phyloP scores from a whole-genome alignment of 2,329 filamentous ascomycete species.

The Cordyceps cicadae region DNA sequence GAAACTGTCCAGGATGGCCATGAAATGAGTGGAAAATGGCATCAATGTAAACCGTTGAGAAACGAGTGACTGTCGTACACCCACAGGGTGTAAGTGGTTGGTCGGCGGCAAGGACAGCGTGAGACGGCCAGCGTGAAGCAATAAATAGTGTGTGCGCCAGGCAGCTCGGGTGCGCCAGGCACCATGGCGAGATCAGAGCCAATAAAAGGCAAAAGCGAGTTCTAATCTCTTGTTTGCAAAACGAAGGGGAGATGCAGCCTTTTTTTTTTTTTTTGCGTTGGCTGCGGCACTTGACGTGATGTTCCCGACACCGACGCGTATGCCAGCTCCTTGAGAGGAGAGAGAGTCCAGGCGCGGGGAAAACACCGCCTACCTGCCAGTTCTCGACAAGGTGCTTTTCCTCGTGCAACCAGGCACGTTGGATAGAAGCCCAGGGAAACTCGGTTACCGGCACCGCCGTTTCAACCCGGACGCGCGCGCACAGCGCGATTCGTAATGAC shows the following conservation, averaged over 20 bases:
- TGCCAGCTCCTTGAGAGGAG: neutral
- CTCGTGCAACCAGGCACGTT: neutral
- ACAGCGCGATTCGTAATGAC: neutral
- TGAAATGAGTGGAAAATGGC: neutral
- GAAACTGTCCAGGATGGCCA: neutral
- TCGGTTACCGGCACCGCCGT: neutral
- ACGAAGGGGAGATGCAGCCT: neutral
- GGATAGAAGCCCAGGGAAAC: neutral
- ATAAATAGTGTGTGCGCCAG: neutral
- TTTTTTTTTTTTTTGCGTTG: neutral
- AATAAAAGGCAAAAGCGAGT: neutral
- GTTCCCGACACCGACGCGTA: neutral
- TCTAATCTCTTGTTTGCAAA: neutral
- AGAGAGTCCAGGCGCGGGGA: neutral
- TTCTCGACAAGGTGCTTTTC: too few species aligned
- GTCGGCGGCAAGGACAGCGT: neutral
- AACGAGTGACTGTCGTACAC: too few species aligned
- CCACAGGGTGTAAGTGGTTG: neutral
- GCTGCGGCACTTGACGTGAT: neutral
- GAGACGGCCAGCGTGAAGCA: neutral
- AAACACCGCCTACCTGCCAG: neutral
- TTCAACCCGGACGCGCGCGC: neutral
- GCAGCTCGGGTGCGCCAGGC: neutral
- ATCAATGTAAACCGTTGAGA: too few species aligned
- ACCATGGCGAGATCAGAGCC: neutral